Conservation (phyloP, 495 filamentous ascomycete species). For the Parathielavia hyrcaniae region DNA sequence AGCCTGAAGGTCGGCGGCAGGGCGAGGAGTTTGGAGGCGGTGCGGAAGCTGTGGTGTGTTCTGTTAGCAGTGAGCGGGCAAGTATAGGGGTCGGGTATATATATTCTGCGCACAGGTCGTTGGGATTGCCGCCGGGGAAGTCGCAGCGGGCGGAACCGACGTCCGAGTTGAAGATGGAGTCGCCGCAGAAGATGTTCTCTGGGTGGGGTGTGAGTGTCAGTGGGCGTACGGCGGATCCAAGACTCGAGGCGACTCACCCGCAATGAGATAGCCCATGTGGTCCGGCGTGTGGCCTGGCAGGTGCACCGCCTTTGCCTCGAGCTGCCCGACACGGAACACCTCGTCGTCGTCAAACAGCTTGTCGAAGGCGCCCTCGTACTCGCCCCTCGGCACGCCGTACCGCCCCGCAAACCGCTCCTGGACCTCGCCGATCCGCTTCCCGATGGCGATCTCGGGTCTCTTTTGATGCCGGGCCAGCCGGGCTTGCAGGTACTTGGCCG, state of each 20-base stretch:
- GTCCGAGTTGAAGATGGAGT: slow-evolving; percentile 55
- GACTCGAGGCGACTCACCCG: slow-evolving; percentile 29
- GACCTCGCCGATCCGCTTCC: slow-evolving; percentile 48
- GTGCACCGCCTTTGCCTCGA: slow-evolving; percentile 45
- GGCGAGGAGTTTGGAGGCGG: slow-evolving; percentile 42
- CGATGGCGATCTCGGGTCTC: slow-evolving; percentile 46
- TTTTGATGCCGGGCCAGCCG: slow-evolving; percentile 28
- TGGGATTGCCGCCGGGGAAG: slow-evolving; percentile 52
- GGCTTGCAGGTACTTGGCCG: slow-evolving; percentile 49
- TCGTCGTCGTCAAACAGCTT: slow-evolving; percentile 50
- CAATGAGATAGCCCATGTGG: slow-evolving; percentile 55
- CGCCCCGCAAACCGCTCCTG: slow-evolving; percentile 45
- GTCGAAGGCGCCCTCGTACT: slow-evolving; percentile 47
- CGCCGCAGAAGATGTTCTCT: slow-evolving; percentile 54
- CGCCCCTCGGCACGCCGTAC: slow-evolving; percentile 41
- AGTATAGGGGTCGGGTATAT: too few relatives aligned
- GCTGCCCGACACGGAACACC: slow-evolving; percentile 43
- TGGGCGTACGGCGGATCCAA: too few relatives aligned
- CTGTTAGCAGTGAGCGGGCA: background rate
- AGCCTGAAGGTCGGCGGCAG: slow-evolving; percentile 43
- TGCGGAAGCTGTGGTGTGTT: slow-evolving; percentile 21
- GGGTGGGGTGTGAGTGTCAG: slow-evolving; percentile 14
- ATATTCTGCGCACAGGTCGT: too few relatives aligned
- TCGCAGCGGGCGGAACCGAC: slow-evolving; percentile 55
- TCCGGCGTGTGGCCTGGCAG: slow-evolving; percentile 59